Evolutionary conservation across 2,329 filamentous ascomycete species (phyloP), one percentile per base, ranked within the genome.

Genomic region (Fusarium sp.): DNA sequence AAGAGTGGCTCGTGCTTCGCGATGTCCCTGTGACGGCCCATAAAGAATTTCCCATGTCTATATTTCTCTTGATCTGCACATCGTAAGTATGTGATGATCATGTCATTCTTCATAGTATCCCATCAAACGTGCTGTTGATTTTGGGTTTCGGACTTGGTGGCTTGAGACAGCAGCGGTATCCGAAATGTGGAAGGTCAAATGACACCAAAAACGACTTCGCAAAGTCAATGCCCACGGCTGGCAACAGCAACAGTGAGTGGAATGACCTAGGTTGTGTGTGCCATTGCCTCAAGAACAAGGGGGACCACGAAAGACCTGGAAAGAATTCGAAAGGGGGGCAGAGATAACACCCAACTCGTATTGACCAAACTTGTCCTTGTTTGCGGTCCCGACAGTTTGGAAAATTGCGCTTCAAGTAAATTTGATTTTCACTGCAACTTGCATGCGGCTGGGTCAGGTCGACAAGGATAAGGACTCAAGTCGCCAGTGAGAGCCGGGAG

Each of bases 301-400:
- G 67, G 57, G 44, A 10, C 30, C 41, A 26, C 41, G 31, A 66
- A 66, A 66, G 56, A 66, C 63, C 49, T 56, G 62, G 62, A 67
- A 66, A 62, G 49, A 54, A 45, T 42, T 43, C 34, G 63, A 54
- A 64, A 58, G 57, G 59, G 42, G 69, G 60, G 48, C 55, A 54
- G 62, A 68, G 68, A 69, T 63, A 69, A 63, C 63, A 53, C 62
- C 56, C 64, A 64, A 55, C 69, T 72, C 69, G 71, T 70, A 70
- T 71, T 70, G 69, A 58, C 60, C 60, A 70, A 69, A 65, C 62
- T 74, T 63, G 56, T 51, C 45, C 66, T 67, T 62, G 67, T 60
- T 69, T 74, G 67, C 71, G 71, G 71, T 76, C 74, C 77, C 77
- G 77, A 78, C 76, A 77, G 75, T 74, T 57, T 78, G 77, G 77